Percentiles rank a stretch among this genome's conserved stretches.
These are phyloP conservation scores for Ceratocystis smalleyi DNA, from an alignment of 2,329 filamentous ascomycete species.

Conservation along the genomic window DNA sequence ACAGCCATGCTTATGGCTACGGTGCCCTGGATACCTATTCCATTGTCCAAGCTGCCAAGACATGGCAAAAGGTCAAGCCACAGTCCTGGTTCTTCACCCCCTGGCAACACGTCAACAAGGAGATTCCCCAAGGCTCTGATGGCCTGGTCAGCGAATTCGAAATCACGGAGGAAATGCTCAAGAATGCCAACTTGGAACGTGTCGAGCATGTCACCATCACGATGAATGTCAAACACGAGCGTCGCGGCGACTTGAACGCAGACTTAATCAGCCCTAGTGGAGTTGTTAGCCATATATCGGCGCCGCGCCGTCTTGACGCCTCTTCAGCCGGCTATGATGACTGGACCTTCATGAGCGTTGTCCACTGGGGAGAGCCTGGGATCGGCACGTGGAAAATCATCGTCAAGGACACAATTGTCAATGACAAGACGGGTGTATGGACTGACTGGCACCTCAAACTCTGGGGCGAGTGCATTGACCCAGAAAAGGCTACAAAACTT, in stretches of 20 bases:
- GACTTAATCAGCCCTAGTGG: constrained; percentile 76
- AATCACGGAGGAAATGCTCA: constrained; percentile 66
- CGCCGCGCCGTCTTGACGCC: constrained; percentile 53
- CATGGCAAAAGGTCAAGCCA: constrained; percentile 77
- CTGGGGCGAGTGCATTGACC: constrained; percentile 79
- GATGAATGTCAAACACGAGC: constrained; percentile 84
- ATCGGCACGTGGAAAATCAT: constrained; percentile 82
- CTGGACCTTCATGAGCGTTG: constrained; percentile 99
- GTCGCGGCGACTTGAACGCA: constrained; percentile 80
- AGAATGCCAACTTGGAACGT: constrained; percentile 65
- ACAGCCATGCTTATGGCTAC: constrained; percentile 89
- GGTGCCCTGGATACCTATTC: constrained; percentile 84
- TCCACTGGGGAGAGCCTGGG: constrained; percentile 85
- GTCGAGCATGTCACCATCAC: constrained; percentile 93
- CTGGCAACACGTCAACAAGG: constrained; percentile 77
- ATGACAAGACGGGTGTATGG: constrained; percentile 63
- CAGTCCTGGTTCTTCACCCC: constrained; percentile 91
- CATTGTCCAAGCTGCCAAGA: constrained; percentile 72
- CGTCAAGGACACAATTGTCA: constrained; percentile 68
- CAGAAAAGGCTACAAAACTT: constrained; percentile 52
- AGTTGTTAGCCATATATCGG: constrained; percentile 69
- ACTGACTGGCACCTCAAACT: constrained; percentile 86
- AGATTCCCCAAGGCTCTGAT: constrained; percentile 68
- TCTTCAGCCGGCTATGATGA: constrained; percentile 60
- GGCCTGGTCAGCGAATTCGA: constrained; percentile 70